Conservation (phyloP, 305 asterid species). For the Fraxinus albicans region DNA sequence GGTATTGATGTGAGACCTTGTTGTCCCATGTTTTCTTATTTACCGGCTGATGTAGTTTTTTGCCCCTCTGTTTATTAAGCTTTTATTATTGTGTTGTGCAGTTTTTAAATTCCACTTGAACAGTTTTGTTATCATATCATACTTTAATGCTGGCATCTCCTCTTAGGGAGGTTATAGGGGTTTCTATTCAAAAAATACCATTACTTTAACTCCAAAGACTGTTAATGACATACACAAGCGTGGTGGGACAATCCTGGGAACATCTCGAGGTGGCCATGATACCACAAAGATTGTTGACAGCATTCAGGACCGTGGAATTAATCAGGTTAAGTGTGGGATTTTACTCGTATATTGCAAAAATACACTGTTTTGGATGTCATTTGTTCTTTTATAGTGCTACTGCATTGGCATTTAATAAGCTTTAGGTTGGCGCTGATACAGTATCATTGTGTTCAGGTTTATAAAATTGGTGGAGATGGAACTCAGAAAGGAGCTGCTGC, state of each 20-base stretch:
- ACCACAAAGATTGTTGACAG: constrained; percentile 80
- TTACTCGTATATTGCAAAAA: not conserved
- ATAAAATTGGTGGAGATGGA: constrained; percentile 37
- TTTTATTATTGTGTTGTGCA: not conserved
- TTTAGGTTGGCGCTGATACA: constrained; percentile 30
- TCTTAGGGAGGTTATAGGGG: constrained; percentile 85
- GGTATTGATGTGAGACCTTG: not conserved
- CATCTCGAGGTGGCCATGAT: constrained; percentile 49
- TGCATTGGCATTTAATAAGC: not conserved
- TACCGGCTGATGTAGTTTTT: not conserved
- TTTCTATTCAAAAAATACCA: constrained; percentile 71
- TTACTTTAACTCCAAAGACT: constrained; percentile 57
- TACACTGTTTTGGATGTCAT: constrained; percentile 21
- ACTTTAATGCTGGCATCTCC: not conserved
- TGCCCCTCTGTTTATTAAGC: not conserved
- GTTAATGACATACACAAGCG: constrained; percentile 88
- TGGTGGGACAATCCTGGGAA: constrained; percentile 65
- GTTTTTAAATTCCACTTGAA: not conserved
- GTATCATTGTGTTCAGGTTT: constrained; percentile 21
- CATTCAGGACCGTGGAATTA: constrained; percentile 89
- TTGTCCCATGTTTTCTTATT: not conserved
- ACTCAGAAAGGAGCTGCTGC: constrained; percentile 36
- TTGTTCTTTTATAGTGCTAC: constrained; percentile 3
- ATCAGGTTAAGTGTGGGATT: constrained; percentile 51
- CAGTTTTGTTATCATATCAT: not conserved